A percentile compares a stretch with the other conserved stretches of the same genome.
Evolutionary conservation across 495 filamentous ascomycete species (phyloP).

Genomic region (Tetracladium setigerum): DNA sequence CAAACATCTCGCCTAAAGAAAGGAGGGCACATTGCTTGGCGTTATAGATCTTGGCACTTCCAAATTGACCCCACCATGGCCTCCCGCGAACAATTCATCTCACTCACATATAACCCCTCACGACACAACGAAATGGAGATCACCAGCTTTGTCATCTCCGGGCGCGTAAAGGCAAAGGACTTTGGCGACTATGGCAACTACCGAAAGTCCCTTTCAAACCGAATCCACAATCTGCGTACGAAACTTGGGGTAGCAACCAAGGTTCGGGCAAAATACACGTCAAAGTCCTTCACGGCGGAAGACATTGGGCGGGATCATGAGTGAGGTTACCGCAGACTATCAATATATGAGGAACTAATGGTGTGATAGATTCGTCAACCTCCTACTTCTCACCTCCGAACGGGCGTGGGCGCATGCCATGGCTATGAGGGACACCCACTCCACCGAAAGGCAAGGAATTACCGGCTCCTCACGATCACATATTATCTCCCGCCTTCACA

Average conservation of each 20-base stretch:
- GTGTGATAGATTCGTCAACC: slow-evolving; percentile 60
- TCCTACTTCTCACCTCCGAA: slow-evolving; percentile 79
- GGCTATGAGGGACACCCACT: slow-evolving; percentile 80
- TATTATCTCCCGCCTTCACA: slow-evolving; percentile 78
- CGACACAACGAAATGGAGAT: slow-evolving; percentile 63
- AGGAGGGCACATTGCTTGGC: too few species aligned
- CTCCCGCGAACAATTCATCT: not conserved
- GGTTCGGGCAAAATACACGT: slow-evolving; percentile 75
- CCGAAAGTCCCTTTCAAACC: slow-evolving; percentile 68
- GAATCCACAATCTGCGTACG: slow-evolving; percentile 75
- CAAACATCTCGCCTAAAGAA: too few species aligned
- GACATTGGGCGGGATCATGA: slow-evolving; percentile 70
- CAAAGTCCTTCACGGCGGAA: slow-evolving; percentile 65
- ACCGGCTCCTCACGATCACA: slow-evolving; percentile 75
- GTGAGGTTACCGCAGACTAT: slow-evolving; percentile 39
- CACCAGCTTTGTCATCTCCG: slow-evolving; percentile 70
- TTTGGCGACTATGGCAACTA: slow-evolving; percentile 87
- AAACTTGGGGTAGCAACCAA: slow-evolving; percentile 74
- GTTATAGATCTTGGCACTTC: too few species aligned
- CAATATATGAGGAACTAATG: not conserved
- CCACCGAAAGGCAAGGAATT: slow-evolving; percentile 69
- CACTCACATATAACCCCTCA: not conserved
- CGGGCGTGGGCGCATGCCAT: slow-evolving; percentile 95
- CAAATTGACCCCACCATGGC: not conserved
- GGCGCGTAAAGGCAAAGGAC: slow-evolving; percentile 72